Evolutionary conservation across 1,284 basidiomycete genomes (phyloP), one percentile per base, ranked within the genome.

Genomic region (Tilletia caries): DNA sequence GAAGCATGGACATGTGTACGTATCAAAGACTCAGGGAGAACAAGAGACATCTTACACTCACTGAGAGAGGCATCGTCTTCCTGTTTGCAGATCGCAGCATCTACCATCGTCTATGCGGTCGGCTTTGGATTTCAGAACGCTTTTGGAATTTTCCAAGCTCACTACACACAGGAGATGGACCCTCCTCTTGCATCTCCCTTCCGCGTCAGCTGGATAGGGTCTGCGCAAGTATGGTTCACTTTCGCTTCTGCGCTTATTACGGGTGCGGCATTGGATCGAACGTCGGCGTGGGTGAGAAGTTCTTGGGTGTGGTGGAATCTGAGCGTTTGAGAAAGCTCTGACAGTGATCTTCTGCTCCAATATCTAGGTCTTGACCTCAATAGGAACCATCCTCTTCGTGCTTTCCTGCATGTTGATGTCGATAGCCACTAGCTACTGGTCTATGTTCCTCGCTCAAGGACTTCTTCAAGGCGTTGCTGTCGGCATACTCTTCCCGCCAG

Each of bases 401-500:
- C 32, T 65, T n/a, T 46, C 69, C 2, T 70, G 66, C 46, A 68
- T 67, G 65, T n/a, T 70, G 2, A 50, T 70, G 46, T 41, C 32
- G 25, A 60, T 70, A 10, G 20, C 69, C n/a, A 68, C 65, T 33
- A n/a, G 13, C 29, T 70, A 68, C 37, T 68, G 50, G 67, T 23
- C 65, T 50, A 66, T 70, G 13, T 70, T 70, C 29, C 54, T 70
- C 66, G 43, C 66, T 10, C 69, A 70, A 37, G 69, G 69, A 18
- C 33, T 70, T 15, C 69, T 70, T 23, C 69, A 70, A 52, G 69
- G 69, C 37, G 29, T 68, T 2, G 33, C 41, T 27, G 48, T 68
- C 12, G 69, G 69, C 2, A 20, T 68, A 18, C 69, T 70, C 2
- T 69, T 70, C 66, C 25, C 69, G 8, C 69, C 69, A 8, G 66